These are phyloP conservation scores for Aspergillus sp. DNA, from an alignment of 2,329 filamentous ascomycete genomes.

Conservation along the genomic window DNA sequence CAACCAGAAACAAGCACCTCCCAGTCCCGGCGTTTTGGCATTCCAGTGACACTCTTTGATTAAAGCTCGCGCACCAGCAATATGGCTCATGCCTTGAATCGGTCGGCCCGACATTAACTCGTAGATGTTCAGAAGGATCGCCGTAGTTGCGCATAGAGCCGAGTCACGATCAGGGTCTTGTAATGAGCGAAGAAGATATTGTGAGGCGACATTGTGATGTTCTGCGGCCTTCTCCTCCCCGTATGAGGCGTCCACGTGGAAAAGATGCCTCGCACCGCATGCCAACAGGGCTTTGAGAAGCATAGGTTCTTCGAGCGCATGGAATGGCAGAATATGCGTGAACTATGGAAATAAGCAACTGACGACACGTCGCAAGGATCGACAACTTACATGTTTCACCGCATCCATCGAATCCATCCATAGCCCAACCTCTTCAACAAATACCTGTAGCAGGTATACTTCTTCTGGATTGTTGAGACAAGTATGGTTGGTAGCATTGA, in stretches of 20 bases:
- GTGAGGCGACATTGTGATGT: slow-evolving; percentile 85
- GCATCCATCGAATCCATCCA: slow-evolving; percentile 95
- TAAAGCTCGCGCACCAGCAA: slow-evolving; percentile 77
- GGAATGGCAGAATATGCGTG: slow-evolving; percentile 77
- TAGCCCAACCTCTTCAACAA: slow-evolving; percentile 82
- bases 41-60: slow-evolving; percentile 92
- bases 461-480: slow-evolving; percentile 75
- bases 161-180: slow-evolving; percentile 85
- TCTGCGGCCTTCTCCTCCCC: slow-evolving; percentile 74
- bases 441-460: slow-evolving; percentile 86
- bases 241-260: slow-evolving; percentile 68
- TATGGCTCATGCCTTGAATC: slow-evolving; percentile 82
- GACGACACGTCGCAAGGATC: neutral
- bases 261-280: slow-evolving; percentile 81
- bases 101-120: slow-evolving; percentile 86
- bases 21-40: slow-evolving; percentile 74
- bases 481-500: slow-evolving; percentile 54
- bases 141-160: slow-evolving; percentile 80
- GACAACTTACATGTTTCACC: slow-evolving; percentile 65
- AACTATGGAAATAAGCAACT: slow-evolving; percentile 54
- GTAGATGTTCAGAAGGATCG: slow-evolving; percentile 87
- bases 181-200: slow-evolving; percentile 71
- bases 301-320: slow-evolving; percentile 81
- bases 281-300: slow-evolving; percentile 85
- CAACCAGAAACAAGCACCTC: slow-evolving; percentile 89